phyloP scores from a whole-genome alignment of 345 rosid species.

The Triadica sebifera region DNA sequence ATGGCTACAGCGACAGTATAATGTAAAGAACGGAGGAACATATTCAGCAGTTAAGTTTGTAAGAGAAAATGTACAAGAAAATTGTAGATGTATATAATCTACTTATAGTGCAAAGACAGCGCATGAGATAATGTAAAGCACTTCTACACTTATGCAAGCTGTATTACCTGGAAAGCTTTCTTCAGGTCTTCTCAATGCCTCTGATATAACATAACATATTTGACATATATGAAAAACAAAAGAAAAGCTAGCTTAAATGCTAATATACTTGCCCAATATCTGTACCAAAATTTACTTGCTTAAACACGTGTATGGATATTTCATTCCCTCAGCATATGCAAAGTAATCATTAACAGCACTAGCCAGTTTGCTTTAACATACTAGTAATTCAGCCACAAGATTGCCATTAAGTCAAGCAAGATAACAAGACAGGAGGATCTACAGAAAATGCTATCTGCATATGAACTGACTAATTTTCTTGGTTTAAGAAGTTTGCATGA shows the following conservation, averaged over 20 bases:
- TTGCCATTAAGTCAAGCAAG: too few species aligned
- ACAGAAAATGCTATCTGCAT: not conserved
- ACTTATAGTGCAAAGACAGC: not conserved
- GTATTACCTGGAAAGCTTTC: not conserved
- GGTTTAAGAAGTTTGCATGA: not conserved
- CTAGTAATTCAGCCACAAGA: too few species aligned
- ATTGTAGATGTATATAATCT: not conserved
- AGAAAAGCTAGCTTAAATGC: constrained; percentile 1
- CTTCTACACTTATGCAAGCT: not conserved
- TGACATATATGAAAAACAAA: not conserved
- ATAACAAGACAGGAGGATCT: too few species aligned
- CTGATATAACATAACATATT: not conserved
- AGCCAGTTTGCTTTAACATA: constrained; percentile 20
- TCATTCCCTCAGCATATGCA: not conserved
- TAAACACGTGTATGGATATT: not conserved
- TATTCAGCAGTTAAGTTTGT: not conserved
- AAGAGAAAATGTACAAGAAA: not conserved
- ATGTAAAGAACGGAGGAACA: not conserved
- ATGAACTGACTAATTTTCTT: not conserved
- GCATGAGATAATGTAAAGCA: not conserved
- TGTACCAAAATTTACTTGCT: too few species aligned
- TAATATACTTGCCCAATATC: not conserved
- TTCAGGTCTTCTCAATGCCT: not conserved
- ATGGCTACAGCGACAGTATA: not conserved
- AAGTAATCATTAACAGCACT: not conserved